Evolutionary conservation across 495 filamentous ascomycete species (phyloP), one percentile per base, ranked within the genome.

Genomic region (Melanomma pulvis-pyrius): DNA sequence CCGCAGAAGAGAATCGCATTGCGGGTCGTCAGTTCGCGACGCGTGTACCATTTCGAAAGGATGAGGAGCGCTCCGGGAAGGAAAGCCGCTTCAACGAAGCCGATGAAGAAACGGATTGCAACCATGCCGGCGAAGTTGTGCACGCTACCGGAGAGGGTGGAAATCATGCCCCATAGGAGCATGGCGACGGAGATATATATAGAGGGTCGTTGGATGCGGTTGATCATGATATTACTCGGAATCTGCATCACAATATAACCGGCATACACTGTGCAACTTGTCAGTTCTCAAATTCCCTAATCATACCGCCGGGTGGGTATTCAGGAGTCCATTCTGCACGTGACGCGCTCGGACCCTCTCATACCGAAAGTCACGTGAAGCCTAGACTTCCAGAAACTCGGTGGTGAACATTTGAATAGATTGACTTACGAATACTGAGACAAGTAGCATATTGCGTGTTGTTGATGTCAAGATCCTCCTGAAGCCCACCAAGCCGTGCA

Each of bases 1-100:
- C 56, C 57, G 58, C 64, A 67, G 57, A 61, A 67, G 22, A 67
- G 49, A 47, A 67, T 53, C 2, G 64, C 64, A 17, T 61, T 67
- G 1, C 57, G 56, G 26, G 36, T 54, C 15, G 62, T 67, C 32
- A 61, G 64, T 50, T 57, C 64, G 34, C 56, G 47, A 12, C 56
- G 57, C n/a, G 57, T 61, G 51, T 61, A 67, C 64, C 64, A 67
- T 29, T 67, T 60, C 1, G 56, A 61, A 0, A 67, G 39, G 39
- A 67, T 60, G 3, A 61, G 39, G n/a, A 67, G 49, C 7, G 64
- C 57, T 17, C 64, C 64, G 28, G 64, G 64, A 1, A 67, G 49
- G 29, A 67, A 67, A 1, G 56, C 64, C 21, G 64, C 64, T 54
- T 61, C 56, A 21, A 67, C 57, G 51, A 67, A 67, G 22, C 57